Evolutionary conservation across 345 rosid species (phyloP).

Genomic region (Eutrema heterophyllum): DNA sequence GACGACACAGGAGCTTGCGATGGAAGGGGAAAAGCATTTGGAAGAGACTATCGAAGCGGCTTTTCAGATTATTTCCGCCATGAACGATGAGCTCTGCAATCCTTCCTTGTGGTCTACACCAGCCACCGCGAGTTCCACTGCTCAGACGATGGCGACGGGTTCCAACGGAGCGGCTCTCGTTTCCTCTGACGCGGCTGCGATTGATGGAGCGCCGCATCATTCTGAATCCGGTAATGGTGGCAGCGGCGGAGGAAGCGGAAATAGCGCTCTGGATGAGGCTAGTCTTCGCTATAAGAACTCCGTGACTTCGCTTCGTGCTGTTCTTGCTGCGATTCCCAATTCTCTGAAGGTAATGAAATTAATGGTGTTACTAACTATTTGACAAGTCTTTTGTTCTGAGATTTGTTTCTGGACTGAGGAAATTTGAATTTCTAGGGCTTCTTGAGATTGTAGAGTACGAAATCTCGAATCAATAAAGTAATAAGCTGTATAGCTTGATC

Average conservation of each 20-base stretch:
- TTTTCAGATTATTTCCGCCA: constrained; percentile 72
- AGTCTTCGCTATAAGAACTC: constrained; percentile 75
- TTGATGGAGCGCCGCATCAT: constrained; percentile 43
- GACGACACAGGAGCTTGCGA: constrained; percentile 81
- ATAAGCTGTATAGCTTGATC: neutral
- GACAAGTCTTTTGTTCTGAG: neutral
- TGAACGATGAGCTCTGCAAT: constrained; percentile 96
- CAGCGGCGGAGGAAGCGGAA: constrained; percentile 47
- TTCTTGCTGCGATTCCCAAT: constrained; percentile 71
- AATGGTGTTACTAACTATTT: neutral
- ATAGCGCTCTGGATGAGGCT: constrained; percentile 79
- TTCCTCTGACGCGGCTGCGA: constrained; percentile 41
- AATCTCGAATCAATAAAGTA: neutral
- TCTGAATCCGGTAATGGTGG: constrained; percentile 39
- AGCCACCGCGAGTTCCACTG: constrained; percentile 22
- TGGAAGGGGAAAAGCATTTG: constrained; percentile 81
- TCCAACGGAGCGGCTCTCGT: constrained; percentile 31
- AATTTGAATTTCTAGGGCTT: neutral
- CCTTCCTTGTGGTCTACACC: constrained; percentile 74
- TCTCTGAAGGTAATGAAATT: constrained; percentile 56
- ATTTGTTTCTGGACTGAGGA: neutral
- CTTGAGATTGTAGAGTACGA: neutral
- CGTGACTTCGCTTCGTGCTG: constrained; percentile 82
- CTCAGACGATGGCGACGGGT: constrained; percentile 12
- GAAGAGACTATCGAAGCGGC: constrained; percentile 89